Evolutionary conservation across 208 protist genomes (phyloP).

Genomic region (Trypanosoma avium): DNA sequence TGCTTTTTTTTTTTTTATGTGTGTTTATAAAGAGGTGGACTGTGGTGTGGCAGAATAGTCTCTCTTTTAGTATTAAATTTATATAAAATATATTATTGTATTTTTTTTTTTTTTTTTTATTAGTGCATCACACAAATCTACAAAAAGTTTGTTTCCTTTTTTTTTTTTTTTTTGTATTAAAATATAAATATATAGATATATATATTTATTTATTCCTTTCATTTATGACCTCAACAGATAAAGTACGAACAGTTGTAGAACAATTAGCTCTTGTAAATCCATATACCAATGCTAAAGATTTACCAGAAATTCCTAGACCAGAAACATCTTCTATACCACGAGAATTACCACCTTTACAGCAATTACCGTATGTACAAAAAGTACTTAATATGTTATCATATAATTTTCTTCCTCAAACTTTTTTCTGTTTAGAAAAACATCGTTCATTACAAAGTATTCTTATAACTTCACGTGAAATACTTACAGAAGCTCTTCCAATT

Average conservation of each 20-base stretch:
- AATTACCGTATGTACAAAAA: conserved; percentile 72
- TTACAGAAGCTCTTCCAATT: conserved; percentile 86
- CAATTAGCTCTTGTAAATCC: conserved; percentile 66
- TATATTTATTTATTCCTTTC: too few species aligned
- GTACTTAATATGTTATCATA: conserved; percentile 77
- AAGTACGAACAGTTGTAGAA: conserved; percentile 48
- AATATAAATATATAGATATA: too few species aligned
- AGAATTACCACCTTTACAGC: conserved; percentile 40
- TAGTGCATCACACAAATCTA: too few species aligned
- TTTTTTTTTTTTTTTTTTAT: conserved; percentile 26
- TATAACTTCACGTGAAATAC: conserved; percentile 75
- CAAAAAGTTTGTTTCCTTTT: background rate
- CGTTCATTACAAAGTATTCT: conserved; percentile 85
- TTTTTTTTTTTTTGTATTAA: too few species aligned
- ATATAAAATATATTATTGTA: conserved; percentile 10
- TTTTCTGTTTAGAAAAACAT: conserved; percentile 90
- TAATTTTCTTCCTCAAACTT: conserved; percentile 90
- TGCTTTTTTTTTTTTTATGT: conserved; percentile 6
- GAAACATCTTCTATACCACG: conserved; percentile 57
- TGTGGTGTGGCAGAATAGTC: background rate
- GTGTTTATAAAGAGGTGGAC: background rate
- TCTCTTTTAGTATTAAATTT: background rate
- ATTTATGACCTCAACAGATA: conserved; percentile 12
- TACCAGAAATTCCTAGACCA: conserved; percentile 72
- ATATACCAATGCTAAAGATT: conserved; percentile 44